These are phyloP conservation scores for Thielaviopsis ethacetica DNA, from an alignment of 2,329 filamentous ascomycete genomes.

Conservation along the genomic window DNA sequence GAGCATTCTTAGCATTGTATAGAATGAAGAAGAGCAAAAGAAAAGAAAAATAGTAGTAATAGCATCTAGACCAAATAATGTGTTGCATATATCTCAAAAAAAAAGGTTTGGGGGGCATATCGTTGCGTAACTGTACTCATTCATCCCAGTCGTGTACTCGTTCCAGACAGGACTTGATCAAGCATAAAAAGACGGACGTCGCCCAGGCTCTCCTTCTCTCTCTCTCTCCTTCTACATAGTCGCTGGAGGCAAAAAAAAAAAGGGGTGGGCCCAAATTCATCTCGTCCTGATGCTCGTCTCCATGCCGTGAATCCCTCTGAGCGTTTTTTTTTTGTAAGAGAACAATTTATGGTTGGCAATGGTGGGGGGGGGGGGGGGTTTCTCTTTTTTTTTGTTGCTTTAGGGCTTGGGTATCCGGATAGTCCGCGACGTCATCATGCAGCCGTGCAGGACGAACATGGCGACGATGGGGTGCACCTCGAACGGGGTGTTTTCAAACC, in stretches of 20 bases:
- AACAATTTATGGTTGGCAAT: neutral
- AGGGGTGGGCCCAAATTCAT: neutral
- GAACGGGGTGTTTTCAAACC: constrained; percentile 47
- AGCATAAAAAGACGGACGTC: neutral
- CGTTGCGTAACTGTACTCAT: neutral
- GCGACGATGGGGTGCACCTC: constrained; percentile 75
- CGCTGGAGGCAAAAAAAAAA: too few species aligned
- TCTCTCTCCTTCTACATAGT: neutral
- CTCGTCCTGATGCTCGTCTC: neutral
- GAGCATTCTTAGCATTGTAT: too few species aligned
- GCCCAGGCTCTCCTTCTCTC: neutral
- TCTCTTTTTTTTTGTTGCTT: too few species aligned
- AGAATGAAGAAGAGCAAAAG: too few species aligned
- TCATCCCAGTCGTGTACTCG: neutral
- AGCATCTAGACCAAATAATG: neutral
- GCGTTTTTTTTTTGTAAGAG: neutral
- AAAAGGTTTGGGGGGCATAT: neutral
- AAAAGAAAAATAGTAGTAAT: neutral
- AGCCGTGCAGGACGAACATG: constrained; percentile 77
- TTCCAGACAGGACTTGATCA: neutral
- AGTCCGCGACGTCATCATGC: constrained; percentile 87
- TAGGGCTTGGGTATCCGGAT: constrained; percentile 85
- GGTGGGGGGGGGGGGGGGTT: neutral
- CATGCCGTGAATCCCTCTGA: neutral
- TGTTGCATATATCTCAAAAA: neutral